Percentiles rank a stretch among this genome's conserved stretches.
Conservation (phyloP, 2,329 filamentous ascomycete species). For the Paraphoma sp. region DNA sequence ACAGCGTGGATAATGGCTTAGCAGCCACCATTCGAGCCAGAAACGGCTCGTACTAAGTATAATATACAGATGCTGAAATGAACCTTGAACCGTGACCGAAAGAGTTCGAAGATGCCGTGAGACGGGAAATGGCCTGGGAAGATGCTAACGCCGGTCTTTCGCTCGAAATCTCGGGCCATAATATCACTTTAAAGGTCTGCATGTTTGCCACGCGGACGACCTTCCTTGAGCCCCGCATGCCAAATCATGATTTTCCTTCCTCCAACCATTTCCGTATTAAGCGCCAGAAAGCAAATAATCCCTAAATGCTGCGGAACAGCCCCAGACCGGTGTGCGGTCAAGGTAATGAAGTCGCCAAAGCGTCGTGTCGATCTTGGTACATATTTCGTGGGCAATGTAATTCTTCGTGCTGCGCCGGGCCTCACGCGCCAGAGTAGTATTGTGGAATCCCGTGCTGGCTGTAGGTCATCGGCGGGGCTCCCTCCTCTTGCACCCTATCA, state of each 20-base stretch:
- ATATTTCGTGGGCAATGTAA: neutral
- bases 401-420: neutral
- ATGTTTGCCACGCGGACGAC: neutral
- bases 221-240: neutral
- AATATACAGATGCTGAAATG: slow-evolving; percentile 22
- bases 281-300: neutral
- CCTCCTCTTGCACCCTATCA: slow-evolving; percentile 46
- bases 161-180: neutral
- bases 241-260: neutral
- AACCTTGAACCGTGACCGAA: slow-evolving; percentile 4
- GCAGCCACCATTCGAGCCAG: neutral
- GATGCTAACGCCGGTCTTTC: neutral
- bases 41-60: slow-evolving; percentile 16
- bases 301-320: neutral
- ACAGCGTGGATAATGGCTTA: neutral
- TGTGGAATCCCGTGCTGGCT: slow-evolving; percentile 33
- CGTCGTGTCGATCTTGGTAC: neutral
- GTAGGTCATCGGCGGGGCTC: slow-evolving; percentile 35
- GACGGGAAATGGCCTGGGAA: neutral
- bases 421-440: slow-evolving; percentile 33
- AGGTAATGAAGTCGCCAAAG: neutral
- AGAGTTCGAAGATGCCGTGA: slow-evolving; percentile 4
- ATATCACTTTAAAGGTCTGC: neutral
- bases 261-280: neutral
- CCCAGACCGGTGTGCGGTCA: neutral